These are phyloP conservation scores for Brassica balearica DNA, from an alignment of 441 rosid genomes.

Conservation along the genomic window DNA sequence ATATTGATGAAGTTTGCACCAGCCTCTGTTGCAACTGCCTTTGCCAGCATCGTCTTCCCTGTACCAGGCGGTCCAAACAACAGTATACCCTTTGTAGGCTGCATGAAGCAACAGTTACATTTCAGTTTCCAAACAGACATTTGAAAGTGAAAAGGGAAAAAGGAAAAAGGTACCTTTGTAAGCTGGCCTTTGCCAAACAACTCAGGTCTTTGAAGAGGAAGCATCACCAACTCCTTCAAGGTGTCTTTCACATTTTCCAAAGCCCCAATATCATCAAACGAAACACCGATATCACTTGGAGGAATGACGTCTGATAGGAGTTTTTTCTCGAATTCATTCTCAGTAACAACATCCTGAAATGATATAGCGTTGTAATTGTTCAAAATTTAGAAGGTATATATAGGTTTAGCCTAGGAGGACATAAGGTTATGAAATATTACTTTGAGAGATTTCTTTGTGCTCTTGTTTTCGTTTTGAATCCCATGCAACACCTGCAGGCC, in stretches of 20 bases:
- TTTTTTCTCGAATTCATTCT: conserved; percentile 95
- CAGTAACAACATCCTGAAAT: conserved; percentile 87
- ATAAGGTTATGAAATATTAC: conserved; percentile 45
- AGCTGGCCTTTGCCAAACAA: conserved; percentile 93
- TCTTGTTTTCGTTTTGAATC: conserved; percentile 80
- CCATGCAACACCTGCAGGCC: conserved; percentile 78
- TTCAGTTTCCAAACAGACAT: conserved; percentile 12
- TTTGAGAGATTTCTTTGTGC: conserved; percentile 89
- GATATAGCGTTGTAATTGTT: background rate
- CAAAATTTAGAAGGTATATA: background rate
- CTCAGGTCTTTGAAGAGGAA: conserved; percentile 92
- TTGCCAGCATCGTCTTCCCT: conserved; percentile 96
- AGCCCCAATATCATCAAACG: conserved; percentile 93
- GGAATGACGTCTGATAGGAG: conserved; percentile 94
- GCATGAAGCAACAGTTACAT: conserved; percentile 27
- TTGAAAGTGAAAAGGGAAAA: conserved; percentile 17
- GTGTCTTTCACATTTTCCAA: conserved; percentile 96
- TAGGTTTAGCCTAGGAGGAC: background rate
- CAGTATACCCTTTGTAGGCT: conserved; percentile 97
- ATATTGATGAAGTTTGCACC: conserved; percentile 95
- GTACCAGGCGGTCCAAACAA: conserved; percentile 98
- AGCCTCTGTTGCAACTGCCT: conserved; percentile 97
- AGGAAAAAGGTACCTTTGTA: conserved; percentile 65
- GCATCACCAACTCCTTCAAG: conserved; percentile 94
- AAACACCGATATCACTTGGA: conserved; percentile 91